Conservation (phyloP, 176 grass and related monocot genomes). For the maize (Zea mays) region DNA sequence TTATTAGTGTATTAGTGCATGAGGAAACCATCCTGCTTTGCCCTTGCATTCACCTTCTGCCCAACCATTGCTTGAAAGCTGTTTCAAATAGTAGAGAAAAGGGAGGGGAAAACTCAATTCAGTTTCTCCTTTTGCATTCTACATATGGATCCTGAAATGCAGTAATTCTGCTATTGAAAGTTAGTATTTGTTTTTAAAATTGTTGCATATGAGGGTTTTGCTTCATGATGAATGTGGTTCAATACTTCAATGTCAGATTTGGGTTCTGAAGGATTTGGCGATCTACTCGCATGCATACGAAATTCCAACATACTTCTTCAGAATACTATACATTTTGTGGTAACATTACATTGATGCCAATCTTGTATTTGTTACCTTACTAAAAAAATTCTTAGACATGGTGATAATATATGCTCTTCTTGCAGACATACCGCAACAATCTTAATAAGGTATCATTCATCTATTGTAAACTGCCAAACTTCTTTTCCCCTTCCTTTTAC, state of each 20-base stretch:
- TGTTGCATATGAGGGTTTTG: conserved; percentile 12
- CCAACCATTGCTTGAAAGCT: too few species aligned
- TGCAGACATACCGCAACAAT: conserved; percentile 96
- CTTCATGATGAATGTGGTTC: conserved; percentile 37
- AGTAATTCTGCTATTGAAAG: conserved; percentile 27
- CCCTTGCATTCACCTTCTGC: too few species aligned
- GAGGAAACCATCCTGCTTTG: too few species aligned
- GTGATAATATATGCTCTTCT: conserved; percentile 56
- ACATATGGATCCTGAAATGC: conserved; percentile 21
- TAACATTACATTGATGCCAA: conserved; percentile 43
- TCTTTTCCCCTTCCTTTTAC: background rate
- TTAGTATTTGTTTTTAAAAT: conserved; percentile 2
- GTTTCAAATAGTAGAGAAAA: conserved; percentile 27
- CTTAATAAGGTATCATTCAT: conserved; percentile 88
- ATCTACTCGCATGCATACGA: conserved; percentile 95
- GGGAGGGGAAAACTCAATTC: conserved; percentile 7
- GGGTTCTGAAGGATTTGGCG: conserved; percentile 97
- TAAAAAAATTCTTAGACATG: conserved; percentile 28
- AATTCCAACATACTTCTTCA: conserved; percentile 67
- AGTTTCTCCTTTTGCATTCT: conserved; percentile 16
- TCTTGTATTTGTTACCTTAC: conserved; percentile 31
- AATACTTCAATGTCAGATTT: conserved; percentile 68
- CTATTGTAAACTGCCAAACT: conserved; percentile 13
- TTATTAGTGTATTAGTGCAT: too few species aligned
- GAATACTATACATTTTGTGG: conserved; percentile 99